Base-by-base conservation (phyloP, 1,284 basidiomycete species). In the Paramarasmius palmivorus region DNA sequence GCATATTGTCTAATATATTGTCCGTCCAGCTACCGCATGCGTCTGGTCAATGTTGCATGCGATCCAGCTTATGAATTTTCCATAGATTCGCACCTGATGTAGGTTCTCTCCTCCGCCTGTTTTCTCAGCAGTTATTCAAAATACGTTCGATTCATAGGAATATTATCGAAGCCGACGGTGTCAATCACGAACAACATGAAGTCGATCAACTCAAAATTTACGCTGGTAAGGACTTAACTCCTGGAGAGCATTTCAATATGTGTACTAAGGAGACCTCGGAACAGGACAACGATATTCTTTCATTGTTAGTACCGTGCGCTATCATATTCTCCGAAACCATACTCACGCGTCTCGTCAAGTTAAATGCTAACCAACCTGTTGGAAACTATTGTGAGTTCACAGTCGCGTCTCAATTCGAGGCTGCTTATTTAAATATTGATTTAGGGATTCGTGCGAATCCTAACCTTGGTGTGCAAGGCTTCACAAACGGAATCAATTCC, bases 161-260 rank as follows among this genome's bases (percentile, higher is more conserved):
- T 8, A 60, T 83, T 45, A 83, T 84, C 22, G 82, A 84, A 60
- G 79, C 63, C 0, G 83, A 85, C 38, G 78, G 82, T 4, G 62
- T 58, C 15, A 74, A 72, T 54, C 68, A 70, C 0, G 19, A 67
- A 14, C 79, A 77, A 2, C 59, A 73, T 10, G 55, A 62, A 1
- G 73, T 80, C 0, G 76, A 81, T 44, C 69, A 59, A 1, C 54
- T 77, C 23, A 50, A 53, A 1, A 65, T 79, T 22, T 64, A 63
- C 25, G 61, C 72, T 49, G 79, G 69, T 19, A 32, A 32, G n/a
- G n/a, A n/a, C n/a, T 32, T 32, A 32, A 6, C 12, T 32, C 29
- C 29, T 32, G 6, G 29, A 32, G 7, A n/a, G n/a, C n/a, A n/a
- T n/a, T n/a, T n/a, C n/a, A n/a, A n/a, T n/a, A n/a, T n/a, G n/a